Evolutionary conservation across 1,284 basidiomycete species (phyloP), one percentile per base, ranked within the genome.

Genomic region (Caloboletus inedulis): DNA sequence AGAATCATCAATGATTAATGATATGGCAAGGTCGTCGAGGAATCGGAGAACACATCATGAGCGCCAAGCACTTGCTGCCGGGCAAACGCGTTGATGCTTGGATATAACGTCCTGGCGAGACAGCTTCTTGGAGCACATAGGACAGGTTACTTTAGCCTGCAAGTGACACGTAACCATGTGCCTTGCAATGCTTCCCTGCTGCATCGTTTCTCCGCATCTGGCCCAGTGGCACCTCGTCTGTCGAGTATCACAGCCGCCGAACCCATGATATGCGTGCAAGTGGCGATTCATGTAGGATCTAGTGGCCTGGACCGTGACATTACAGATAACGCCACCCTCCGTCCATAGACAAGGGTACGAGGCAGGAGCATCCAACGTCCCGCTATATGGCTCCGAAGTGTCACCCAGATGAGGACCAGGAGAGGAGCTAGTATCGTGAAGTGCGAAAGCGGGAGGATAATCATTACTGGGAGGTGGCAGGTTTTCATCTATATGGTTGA

Each of bases 131-230:
- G 34, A 65, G 53, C 66, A 64, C 58, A 59, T 56, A 2, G 63
- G 62, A 36, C 63, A 64, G 4, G 62, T 63, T 36, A 69, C 63
- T 40, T 69, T 64, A 1, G 62, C 61, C 44, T 63, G 63, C 4
- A 64, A 49, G 43, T 64, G 66, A 47, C 66, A 63, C 8, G 64
- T 59, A 23, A 64, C 66, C 59, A 63, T 49, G 31, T 64, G 66
- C 29, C 66, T 63, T n/a, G 64, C 66, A 19, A 64, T 62, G 47
- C 64, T 64, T 23, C 66, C 66, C 43, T 65, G 64, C 12, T 68
- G 63, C 63, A 64, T 64, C 16, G 18, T 55, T 34, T 61, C 58
- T 25, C 36, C 40, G 30, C 63, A 64, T 45, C 58, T 55, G 2
- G 37, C 43, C 63, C 63, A 68, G 40, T 33, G 19, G 49, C 63